These are phyloP conservation scores for Irpex rosettiformis DNA, from an alignment of 1,284 basidiomycete genomes.

Conservation along the genomic window DNA sequence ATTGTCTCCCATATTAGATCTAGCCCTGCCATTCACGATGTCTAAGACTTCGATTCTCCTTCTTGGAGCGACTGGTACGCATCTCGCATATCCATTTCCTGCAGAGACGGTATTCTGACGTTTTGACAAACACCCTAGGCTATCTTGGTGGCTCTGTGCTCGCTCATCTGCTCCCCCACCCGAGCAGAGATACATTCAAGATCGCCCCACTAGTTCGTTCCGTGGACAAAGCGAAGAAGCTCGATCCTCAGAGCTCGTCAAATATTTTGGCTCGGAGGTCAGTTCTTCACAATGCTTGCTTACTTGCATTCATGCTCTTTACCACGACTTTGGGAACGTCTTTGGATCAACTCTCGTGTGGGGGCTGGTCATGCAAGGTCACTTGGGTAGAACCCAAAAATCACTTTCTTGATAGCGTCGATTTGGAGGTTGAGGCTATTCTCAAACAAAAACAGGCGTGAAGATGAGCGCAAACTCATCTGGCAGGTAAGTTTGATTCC, in stretches of 20 bases:
- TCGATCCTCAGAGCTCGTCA: background rate
- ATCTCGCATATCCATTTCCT: background rate
- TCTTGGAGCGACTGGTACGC: slow-evolving; percentile 39
- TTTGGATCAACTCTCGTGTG: background rate
- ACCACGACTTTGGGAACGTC: background rate
- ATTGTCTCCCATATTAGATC: background rate
- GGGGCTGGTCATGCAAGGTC: background rate
- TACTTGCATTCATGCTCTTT: background rate
- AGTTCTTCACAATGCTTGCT: background rate
- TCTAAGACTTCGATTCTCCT: slow-evolving; percentile 29
- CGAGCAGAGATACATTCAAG: background rate
- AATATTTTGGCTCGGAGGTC: background rate
- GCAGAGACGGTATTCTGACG: too few species aligned
- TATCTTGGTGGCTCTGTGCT: background rate
- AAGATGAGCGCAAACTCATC: too few species aligned
- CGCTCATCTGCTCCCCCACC: background rate
- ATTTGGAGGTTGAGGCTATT: background rate
- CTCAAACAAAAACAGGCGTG: background rate
- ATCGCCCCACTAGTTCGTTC: background rate
- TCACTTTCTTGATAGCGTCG: background rate
- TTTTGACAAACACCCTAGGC: background rate
- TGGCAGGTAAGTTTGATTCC: too few species aligned
- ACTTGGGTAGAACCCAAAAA: background rate
- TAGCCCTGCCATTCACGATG: too few species aligned
- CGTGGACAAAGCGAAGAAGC: background rate